phyloP scores from a whole-genome alignment of 2,329 filamentous ascomycete genomes.

The Colletotrichum cereale region DNA sequence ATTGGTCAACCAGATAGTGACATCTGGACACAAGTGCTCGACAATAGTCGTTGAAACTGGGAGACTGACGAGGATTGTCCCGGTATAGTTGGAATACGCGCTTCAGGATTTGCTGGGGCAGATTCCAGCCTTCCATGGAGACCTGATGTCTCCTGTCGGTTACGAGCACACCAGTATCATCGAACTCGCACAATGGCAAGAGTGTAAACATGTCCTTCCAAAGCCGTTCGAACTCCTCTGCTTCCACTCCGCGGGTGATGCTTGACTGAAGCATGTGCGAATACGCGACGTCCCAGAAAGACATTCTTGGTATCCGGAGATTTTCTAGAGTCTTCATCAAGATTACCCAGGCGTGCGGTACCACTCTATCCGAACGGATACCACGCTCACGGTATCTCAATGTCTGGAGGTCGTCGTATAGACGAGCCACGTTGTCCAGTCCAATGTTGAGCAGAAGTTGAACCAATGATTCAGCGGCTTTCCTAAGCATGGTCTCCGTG shows the following conservation, averaged over 20 bases:
- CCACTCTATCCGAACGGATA: slow-evolving; percentile 60
- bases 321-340: slow-evolving; percentile 66
- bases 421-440: slow-evolving; percentile 55
- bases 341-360: slow-evolving; percentile 69
- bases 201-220: slow-evolving; percentile 73
- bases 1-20: slow-evolving; percentile 72
- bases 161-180: slow-evolving; percentile 63
- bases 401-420: slow-evolving; percentile 63
- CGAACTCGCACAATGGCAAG: slow-evolving; percentile 72
- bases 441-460: slow-evolving; percentile 58
- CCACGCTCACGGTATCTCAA: slow-evolving; percentile 62
- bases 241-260: slow-evolving; percentile 55
- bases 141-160: slow-evolving; percentile 52
- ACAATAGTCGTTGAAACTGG: slow-evolving; percentile 76
- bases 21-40: slow-evolving; percentile 70
- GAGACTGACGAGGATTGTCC: slow-evolving; percentile 64
- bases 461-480: slow-evolving; percentile 54
- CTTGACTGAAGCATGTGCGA: slow-evolving; percentile 54
- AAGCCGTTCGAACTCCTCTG: slow-evolving; percentile 63
- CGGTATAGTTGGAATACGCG: slow-evolving; percentile 71
- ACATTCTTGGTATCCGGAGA: slow-evolving; percentile 62
- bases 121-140: slow-evolving; percentile 69
- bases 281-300: slow-evolving; percentile 73
- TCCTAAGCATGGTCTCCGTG: slow-evolving; percentile 63
- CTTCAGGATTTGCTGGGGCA: slow-evolving; percentile 69